Base-by-base conservation (phyloP, 331 rosid species). In the Stylosanthes scabra region DNA sequence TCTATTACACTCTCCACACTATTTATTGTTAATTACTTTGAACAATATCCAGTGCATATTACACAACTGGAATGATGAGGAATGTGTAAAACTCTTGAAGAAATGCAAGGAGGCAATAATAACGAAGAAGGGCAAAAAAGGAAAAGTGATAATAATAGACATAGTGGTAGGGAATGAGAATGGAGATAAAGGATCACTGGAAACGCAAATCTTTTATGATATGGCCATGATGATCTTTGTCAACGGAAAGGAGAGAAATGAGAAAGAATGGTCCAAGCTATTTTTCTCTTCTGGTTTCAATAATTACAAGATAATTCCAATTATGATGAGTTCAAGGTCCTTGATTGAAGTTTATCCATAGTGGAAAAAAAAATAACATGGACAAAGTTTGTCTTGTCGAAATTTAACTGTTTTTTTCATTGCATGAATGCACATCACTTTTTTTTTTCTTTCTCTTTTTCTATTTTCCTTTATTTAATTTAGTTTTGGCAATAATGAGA, bases 41-140 rank as follows among this genome's bases (percentile, higher is more conserved):
- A 34, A 28, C 63, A 45, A 42, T 9, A 62, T 69, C 66, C 54
- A 86, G 90, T 64, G 77, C 46, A 74, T 83, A 70, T 39, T 88
- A 12, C 90, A 86, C 49, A 83, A 85, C 25, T 88, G 92, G 92
- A 81, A n/a, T 0, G 87, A 88, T 4, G 91, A 80, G 8, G 82
- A 87, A 6, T 80, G 86, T 29, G 67, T 83, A 59, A 78, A 72
- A 59, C 83, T 88, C 69, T 47, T 86, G 3, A 71, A 77, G 82
- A 81, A 59, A 52, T 82, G 86, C 41, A 84, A 64, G 31, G 88
- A 74, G 40, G 88, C 85, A 59, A 72, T 77, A 1, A 4, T 42
- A 20, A 20, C 25, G 6, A 10, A 57, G 7, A 66, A 63, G 8
- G 80, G 39, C 3, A 78, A 83, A 57, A 34, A 75, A 62, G 91